Conservation (phyloP, 441 rosid species). For the Adansonia rubrostipa region DNA sequence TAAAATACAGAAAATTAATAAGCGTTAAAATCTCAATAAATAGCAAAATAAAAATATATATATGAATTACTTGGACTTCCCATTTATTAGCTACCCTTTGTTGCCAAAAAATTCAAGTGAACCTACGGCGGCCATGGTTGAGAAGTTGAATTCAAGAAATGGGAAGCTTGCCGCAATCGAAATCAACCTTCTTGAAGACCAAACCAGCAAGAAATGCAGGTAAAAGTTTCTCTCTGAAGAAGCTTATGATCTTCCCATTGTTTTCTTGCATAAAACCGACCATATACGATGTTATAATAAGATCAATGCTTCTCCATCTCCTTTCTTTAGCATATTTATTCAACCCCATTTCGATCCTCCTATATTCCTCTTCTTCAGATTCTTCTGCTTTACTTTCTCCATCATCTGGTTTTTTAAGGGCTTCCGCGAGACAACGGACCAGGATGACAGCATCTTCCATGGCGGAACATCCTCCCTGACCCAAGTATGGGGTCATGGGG, state of each 20-base stretch:
- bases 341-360: constrained; percentile 54
- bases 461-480: constrained; percentile 70
- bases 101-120: too few species aligned
- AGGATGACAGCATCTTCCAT: constrained; percentile 66
- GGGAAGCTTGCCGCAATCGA: constrained; percentile 45
- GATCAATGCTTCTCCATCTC: constrained; percentile 76
- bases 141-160: constrained; percentile 33
- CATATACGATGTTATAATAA: constrained; percentile 50
- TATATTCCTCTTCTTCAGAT: constrained; percentile 34
- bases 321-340: constrained; percentile 57
- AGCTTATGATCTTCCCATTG: constrained; percentile 43
- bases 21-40: too few species aligned
- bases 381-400: not conserved
- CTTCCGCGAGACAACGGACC: constrained; percentile 61
- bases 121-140: too few species aligned
- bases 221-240: constrained; percentile 52
- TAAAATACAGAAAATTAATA: too few species aligned
- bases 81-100: too few species aligned
- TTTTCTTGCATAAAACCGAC: constrained; percentile 63
- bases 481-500: constrained; percentile 76
- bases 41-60: too few species aligned
- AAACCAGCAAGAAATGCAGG: constrained; percentile 35
- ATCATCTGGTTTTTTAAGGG: constrained; percentile 24
- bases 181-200: constrained; percentile 42
- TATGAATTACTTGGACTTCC: too few species aligned